A percentile compares a stretch with the other conserved stretches of the same genome.
Evolutionary conservation across 805 yeast genomes (phyloP).

Genomic region (Saccharomyces eubayanus): DNA sequence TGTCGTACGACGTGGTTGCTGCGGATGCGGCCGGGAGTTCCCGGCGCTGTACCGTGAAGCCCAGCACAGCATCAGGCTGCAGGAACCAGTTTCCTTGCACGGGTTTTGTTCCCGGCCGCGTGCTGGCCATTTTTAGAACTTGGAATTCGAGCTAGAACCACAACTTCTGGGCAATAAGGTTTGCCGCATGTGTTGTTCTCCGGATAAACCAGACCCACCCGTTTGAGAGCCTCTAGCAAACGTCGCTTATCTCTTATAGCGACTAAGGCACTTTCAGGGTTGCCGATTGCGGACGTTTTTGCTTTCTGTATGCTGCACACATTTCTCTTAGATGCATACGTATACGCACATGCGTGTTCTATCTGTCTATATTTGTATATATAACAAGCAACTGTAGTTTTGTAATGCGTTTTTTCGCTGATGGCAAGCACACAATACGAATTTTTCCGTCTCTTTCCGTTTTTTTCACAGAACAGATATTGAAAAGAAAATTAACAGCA

Average conservation of each 20-base stretch:
- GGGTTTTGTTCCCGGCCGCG: not conserved
- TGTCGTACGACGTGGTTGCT: not conserved
- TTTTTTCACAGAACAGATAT: not conserved
- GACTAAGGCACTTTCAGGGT: not conserved
- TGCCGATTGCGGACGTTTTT: not conserved
- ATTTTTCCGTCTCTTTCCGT: not conserved
- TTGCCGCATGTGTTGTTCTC: not conserved
- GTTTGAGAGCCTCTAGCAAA: not conserved
- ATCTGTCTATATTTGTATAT: not conserved
- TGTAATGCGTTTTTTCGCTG: not conserved
- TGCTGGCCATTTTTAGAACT: not conserved
- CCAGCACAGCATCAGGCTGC: not conserved
- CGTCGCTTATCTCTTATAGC: not conserved
- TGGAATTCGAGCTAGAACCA: not conserved
- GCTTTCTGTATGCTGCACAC: not conserved
- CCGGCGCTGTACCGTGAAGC: not conserved
- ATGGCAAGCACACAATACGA: not conserved
- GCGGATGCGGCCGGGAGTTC: not conserved
- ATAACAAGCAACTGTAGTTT: not conserved
- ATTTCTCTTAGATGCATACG: not conserved
- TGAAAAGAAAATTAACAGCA: not conserved
- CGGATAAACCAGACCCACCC: not conserved
- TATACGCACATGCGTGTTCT: not conserved
- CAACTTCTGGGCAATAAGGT: not conserved
- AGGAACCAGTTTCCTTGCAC: not conserved